These are phyloP conservation scores for Botryotinia narcissicola DNA, from an alignment of 2,329 filamentous ascomycete species.

Conservation along the genomic window DNA sequence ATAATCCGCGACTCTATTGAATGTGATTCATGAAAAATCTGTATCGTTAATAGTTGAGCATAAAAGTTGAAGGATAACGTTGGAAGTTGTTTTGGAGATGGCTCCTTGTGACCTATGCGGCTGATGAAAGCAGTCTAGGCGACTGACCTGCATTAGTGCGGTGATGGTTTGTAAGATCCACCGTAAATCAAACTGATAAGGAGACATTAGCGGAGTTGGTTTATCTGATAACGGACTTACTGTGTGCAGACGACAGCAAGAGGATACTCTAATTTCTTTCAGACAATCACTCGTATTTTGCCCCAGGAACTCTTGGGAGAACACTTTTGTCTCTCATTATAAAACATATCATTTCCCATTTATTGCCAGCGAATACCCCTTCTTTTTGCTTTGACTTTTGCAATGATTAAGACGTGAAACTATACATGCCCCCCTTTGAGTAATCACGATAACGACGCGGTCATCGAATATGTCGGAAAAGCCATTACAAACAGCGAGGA, in stretches of 20 bases:
- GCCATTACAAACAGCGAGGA: conserved; percentile 60
- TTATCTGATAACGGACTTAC: conserved; percentile 15
- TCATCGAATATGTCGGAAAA: conserved; percentile 45
- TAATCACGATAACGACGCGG: conserved; percentile 13
- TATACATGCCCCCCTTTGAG: conserved; percentile 1
- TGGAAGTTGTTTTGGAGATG: neutral
- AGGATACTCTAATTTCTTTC: conserved; percentile 20
- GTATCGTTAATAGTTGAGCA: conserved; percentile 4
- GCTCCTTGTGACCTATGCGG: conserved; percentile 23
- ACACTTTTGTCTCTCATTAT: neutral
- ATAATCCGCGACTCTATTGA: neutral
- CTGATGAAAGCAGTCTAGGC: conserved; percentile 15
- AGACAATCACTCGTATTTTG: conserved; percentile 15
- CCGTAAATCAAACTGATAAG: conserved; percentile 19
- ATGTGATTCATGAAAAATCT: neutral
- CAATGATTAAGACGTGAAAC: conserved; percentile 28
- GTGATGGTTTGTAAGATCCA: neutral
- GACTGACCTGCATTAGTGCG: conserved; percentile 15
- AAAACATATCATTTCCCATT: conserved; percentile 1
- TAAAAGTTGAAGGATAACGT: conserved; percentile 6
- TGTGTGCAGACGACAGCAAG: conserved; percentile 16
- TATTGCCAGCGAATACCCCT: neutral
- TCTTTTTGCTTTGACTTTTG: conserved; percentile 1
- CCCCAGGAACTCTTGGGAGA: neutral
- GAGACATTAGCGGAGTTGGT: neutral